Conservation (phyloP, 441 rosid species). For the Erysimum cheiri region DNA sequence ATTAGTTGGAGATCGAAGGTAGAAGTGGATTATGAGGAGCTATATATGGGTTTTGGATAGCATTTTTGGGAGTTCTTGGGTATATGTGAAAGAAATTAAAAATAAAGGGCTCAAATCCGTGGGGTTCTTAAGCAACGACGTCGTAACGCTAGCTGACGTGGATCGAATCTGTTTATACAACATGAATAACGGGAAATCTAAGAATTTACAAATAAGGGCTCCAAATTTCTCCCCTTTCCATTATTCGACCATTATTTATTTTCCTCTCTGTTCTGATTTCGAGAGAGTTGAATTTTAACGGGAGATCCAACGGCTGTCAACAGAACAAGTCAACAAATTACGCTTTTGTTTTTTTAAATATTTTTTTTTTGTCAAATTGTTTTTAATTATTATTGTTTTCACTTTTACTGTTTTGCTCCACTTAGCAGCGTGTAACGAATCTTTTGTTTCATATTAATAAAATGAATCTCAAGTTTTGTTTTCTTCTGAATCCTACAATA, state of each 20-base stretch:
- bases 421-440: not conserved
- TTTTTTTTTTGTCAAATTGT: no score
- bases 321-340: not conserved
- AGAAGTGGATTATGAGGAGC: not conserved
- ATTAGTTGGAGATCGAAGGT: not conserved
- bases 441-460: no score
- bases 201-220: slow-evolving; percentile 7
- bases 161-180: not conserved
- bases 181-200: not conserved
- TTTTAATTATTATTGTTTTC: not conserved
- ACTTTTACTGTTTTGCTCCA: not conserved
- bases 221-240: not conserved
- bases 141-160: not conserved
- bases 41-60: slow-evolving; percentile 13
- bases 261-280: not conserved
- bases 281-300: slow-evolving; percentile 4
- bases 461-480: no score
- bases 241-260: not conserved
- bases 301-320: not conserved
- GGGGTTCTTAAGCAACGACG: slow-evolving; percentile 1
- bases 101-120: not conserved
- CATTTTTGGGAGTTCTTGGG: slow-evolving; percentile 8
- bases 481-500: no score
- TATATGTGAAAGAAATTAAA: not conserved
- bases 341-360: no score